Conservation (phyloP, 176 grass and related monocot genomes). For the Oryza meridionalis region DNA sequence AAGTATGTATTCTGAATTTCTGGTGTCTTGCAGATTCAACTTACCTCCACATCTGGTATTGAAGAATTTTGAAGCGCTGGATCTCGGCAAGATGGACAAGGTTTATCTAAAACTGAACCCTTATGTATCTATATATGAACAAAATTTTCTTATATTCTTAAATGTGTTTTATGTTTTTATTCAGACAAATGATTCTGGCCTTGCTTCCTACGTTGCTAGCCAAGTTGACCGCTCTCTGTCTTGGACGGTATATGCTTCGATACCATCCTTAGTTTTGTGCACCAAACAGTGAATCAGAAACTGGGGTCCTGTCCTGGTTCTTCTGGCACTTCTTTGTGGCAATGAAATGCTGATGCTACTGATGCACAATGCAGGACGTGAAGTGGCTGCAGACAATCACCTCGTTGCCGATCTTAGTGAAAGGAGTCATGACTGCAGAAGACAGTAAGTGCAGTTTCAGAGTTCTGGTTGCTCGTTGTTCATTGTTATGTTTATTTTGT, state of each 20-base stretch:
- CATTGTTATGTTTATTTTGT: neutral
- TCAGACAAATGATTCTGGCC: conserved; percentile 81
- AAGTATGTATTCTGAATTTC: neutral
- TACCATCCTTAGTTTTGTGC: neutral
- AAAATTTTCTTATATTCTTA: neutral
- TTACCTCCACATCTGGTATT: conserved; percentile 72
- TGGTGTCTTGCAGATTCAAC: conserved; percentile 58
- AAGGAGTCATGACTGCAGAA: conserved; percentile 90
- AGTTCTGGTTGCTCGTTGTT: neutral
- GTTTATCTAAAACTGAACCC: conserved; percentile 43
- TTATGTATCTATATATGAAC: neutral
- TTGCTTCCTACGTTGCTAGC: conserved; percentile 66
- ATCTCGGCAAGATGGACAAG: conserved; percentile 82
- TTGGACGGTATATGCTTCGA: conserved; percentile 66
- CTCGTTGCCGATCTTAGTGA: conserved; percentile 81
- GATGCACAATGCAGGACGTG: conserved; percentile 59
- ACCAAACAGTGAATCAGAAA: neutral
- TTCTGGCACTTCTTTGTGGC: too few relatives aligned
- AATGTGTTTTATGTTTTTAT: conserved; percentile 21
- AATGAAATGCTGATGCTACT: neutral
- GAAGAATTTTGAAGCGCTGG: conserved; percentile 81
- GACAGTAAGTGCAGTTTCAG: conserved; percentile 59
- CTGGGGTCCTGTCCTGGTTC: too few relatives aligned
- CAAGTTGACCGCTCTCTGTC: conserved; percentile 78
- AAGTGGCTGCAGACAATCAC: conserved; percentile 88